Evolutionary conservation across 2,329 filamentous ascomycete genomes (phyloP).

Genomic region (Monosporascus cannonballus): DNA sequence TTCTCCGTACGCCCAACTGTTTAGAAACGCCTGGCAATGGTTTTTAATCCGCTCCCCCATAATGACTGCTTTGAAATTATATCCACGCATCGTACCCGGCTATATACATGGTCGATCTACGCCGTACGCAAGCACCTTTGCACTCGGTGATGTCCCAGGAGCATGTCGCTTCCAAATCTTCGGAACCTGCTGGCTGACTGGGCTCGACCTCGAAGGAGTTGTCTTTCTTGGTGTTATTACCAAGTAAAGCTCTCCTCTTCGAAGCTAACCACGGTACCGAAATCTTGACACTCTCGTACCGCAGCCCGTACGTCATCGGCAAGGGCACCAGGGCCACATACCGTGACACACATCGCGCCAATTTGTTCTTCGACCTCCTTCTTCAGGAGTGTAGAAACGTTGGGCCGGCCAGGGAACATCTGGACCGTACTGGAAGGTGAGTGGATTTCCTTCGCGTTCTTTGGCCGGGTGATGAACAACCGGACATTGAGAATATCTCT

Average conservation of each 20-base stretch:
- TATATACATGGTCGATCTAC: not conserved
- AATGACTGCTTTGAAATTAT: not conserved
- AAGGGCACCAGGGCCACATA: constrained; percentile 69
- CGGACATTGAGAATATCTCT: constrained; percentile 80
- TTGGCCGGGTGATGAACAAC: constrained; percentile 84
- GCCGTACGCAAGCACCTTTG: not conserved
- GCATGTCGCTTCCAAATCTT: no score
- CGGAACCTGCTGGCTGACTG: not conserved
- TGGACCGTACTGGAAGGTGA: constrained; percentile 75
- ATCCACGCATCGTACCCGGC: not conserved
- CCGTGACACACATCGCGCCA: constrained; percentile 82
- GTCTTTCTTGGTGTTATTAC: constrained; percentile 27
- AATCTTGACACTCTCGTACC: constrained; percentile 57
- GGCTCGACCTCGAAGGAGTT: not conserved
- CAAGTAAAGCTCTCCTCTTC: constrained; percentile 72
- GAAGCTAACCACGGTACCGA: constrained; percentile 61
- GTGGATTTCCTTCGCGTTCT: constrained; percentile 74
- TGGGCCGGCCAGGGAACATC: constrained; percentile 86
- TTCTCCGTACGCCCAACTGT: not conserved
- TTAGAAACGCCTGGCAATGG: not conserved
- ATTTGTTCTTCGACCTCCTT: constrained; percentile 77
- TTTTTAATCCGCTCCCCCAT: not conserved
- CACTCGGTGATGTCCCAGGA: not conserved
- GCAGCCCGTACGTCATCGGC: constrained; percentile 70
- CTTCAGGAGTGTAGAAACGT: constrained; percentile 70